Evolutionary conservation across 1,284 basidiomycete genomes (phyloP).

Genomic region (Binderoboletus segoi): DNA sequence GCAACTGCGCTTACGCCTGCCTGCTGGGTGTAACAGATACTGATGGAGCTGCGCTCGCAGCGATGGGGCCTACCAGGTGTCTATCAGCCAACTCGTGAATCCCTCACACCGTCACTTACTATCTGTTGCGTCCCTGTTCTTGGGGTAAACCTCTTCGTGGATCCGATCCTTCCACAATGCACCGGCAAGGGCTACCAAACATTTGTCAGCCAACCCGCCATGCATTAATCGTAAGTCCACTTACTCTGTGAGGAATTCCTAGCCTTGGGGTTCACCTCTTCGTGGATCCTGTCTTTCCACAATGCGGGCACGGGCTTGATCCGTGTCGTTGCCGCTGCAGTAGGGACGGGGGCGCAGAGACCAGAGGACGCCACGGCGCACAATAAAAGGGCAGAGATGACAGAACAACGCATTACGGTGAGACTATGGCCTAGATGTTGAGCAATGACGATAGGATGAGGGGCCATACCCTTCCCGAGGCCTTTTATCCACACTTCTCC

Average conservation of each 20-base stretch:
- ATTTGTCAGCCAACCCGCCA: constrained; percentile 4
- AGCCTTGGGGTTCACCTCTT: constrained; percentile 19
- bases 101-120: constrained; percentile 7
- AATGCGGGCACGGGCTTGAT: no score
- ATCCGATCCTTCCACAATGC: constrained; percentile 24
- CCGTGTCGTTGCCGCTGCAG: no score
- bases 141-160: constrained; percentile 22
- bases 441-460: constrained; percentile 1
- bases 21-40: background rate
- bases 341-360: constrained; percentile 11
- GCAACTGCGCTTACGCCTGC: background rate
- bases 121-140: background rate
- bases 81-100: constrained; percentile 6
- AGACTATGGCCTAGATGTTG: constrained; percentile 2
- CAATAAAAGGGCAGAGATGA: constrained; percentile 13
- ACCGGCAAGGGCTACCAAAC: constrained; percentile 5
- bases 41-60: background rate
- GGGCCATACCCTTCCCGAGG: background rate
- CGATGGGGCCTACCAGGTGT: background rate
- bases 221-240: background rate
- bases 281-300: constrained; percentile 24
- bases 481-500: constrained; percentile 7
- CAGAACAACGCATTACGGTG: constrained; percentile 17
- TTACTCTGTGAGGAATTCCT: constrained; percentile 1
- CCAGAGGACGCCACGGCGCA: constrained; percentile 14